Base-by-base conservation (phyloP, 2,329 filamentous ascomycete genomes). In the Xylaria sp. region DNA sequence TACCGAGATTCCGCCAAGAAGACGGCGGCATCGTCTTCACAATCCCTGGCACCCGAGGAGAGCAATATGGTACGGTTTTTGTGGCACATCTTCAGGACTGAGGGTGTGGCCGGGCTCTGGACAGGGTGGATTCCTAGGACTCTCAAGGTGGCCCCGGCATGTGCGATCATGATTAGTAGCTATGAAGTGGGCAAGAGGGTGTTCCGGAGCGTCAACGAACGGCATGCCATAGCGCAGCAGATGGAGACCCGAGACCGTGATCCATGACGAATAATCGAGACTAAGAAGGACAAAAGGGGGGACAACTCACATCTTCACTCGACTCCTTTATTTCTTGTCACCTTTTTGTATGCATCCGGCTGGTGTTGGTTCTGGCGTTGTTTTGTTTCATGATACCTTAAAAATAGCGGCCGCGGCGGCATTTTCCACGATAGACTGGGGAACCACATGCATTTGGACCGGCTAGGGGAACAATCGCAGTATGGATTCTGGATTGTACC, bases 81-180 rank as follows among this genome's bases (percentile, higher is more conserved):
- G n/a, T 89, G 87, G 83, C 92, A 97, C 71, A 98, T 99, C 54
- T 96, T 94, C 80, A 85, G 87, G 70, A 90, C 90, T 57, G 94
- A 98, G 77, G 95, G 95, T 1, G 75, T 88, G 15, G 75, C 85
- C 1, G 95, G 95, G 0, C 80, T 99, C 4, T 98, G 96, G 86
- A 91, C 84, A 70, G 95, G 95, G 45, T 97, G 94, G 92, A 89
- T 92, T 23, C 93, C 95, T 0, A 84, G 95, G 40, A 96, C 92
- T 69, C 81, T 98, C 64, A 98, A 98, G 76, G 94, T 99, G 4
- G 94, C 95, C 1, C 95, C 95, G 1, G 92, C 94, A 0, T 99
- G 95, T 78, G 95, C 95, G 28, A 98, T 99, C 75, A 99, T 99
- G 95, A 98, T 99, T 74, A 96, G 92, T 75, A 97, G 90, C 74